Percentiles rank a stretch among this genome's conserved stretches.
These are phyloP conservation scores for Microcera coccophila DNA, from an alignment of 2,329 filamentous ascomycete species.

Conservation along the genomic window DNA sequence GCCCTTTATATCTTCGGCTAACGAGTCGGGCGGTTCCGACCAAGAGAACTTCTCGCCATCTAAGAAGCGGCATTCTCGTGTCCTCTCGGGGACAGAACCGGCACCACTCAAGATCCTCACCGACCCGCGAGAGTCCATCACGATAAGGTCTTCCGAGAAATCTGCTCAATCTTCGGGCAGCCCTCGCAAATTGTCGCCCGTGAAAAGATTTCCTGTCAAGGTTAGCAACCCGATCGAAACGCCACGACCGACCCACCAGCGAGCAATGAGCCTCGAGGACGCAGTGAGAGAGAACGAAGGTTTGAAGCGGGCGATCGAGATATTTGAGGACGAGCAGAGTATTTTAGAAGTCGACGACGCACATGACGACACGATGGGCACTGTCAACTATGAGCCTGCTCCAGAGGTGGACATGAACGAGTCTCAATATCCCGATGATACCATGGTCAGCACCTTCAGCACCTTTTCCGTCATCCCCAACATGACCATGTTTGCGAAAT, in stretches of 20 bases:
- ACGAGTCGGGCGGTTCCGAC: slow-evolving; percentile 31
- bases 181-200: slow-evolving; percentile 48
- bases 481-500: slow-evolving; percentile 74
- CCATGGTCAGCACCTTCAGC: slow-evolving; percentile 78
- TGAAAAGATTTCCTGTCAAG: slow-evolving; percentile 60
- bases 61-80: slow-evolving; percentile 50
- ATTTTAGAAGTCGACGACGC: slow-evolving; percentile 22
- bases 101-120: slow-evolving; percentile 56
- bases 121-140: slow-evolving; percentile 28
- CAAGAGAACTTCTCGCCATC: slow-evolving; percentile 48
- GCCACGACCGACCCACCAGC: slow-evolving; percentile 28
- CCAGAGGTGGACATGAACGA: slow-evolving; percentile 28
- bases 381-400: slow-evolving; percentile 27
- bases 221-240: slow-evolving; percentile 38
- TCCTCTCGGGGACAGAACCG: slow-evolving; percentile 54
- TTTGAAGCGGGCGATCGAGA: slow-evolving; percentile 56
- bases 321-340: slow-evolving; percentile 54
- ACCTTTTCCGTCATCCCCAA: slow-evolving; percentile 86
- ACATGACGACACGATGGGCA: slow-evolving; percentile 19
- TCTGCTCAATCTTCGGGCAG: slow-evolving; percentile 36
- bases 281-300: slow-evolving; percentile 53
- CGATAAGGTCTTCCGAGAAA: slow-evolving; percentile 18
- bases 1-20: slow-evolving; percentile 28
- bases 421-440: slow-evolving; percentile 59
- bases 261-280: slow-evolving; percentile 48